Conservation (phyloP, 768 basidiomycete species). For the Phaeolepiota aurea region DNA sequence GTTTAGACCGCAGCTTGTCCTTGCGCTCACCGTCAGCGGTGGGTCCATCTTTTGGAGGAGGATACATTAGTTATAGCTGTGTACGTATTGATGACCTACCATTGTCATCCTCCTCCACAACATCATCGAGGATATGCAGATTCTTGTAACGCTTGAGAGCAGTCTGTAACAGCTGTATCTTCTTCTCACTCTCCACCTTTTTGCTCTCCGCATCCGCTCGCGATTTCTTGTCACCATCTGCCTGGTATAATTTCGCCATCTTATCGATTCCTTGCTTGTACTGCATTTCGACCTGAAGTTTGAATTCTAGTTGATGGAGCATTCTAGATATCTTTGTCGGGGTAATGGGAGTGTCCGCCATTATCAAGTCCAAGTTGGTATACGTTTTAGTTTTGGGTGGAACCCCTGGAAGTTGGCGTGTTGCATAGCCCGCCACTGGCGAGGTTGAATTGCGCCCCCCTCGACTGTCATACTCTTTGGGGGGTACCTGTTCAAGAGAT, state of each 20-base stretch:
- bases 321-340: slow-evolving; percentile 95
- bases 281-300: slow-evolving; percentile 95
- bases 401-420: slow-evolving; percentile 25
- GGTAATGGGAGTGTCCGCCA: slow-evolving; percentile 94
- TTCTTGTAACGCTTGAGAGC: slow-evolving; percentile 97
- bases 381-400: slow-evolving; percentile 55
- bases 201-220: slow-evolving; percentile 91
- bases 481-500: slow-evolving; percentile 36
- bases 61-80: slow-evolving; percentile 1
- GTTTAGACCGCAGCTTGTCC: slow-evolving; percentile 88
- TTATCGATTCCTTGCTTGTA: slow-evolving; percentile 98
- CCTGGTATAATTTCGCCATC: slow-evolving; percentile 95
- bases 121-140: slow-evolving; percentile 86
- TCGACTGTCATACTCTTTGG: slow-evolving; percentile 38
- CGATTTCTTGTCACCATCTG: slow-evolving; percentile 96
- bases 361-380: slow-evolving; percentile 88
- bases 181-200: slow-evolving; percentile 90
- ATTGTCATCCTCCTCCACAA: slow-evolving; percentile 77
- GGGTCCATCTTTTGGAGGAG: slow-evolving; percentile 33
- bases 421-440: slow-evolving; percentile 26
- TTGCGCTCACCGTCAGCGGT: slow-evolving; percentile 80
- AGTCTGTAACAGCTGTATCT: slow-evolving; percentile 86
- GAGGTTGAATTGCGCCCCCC: slow-evolving; percentile 28
- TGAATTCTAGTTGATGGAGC: slow-evolving; percentile 99
- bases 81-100: slow-evolving; percentile 26